A percentile compares a stretch with the other conserved stretches of the same genome.
Conservation (phyloP, 306 rosid species). For the Cucumis melo region DNA sequence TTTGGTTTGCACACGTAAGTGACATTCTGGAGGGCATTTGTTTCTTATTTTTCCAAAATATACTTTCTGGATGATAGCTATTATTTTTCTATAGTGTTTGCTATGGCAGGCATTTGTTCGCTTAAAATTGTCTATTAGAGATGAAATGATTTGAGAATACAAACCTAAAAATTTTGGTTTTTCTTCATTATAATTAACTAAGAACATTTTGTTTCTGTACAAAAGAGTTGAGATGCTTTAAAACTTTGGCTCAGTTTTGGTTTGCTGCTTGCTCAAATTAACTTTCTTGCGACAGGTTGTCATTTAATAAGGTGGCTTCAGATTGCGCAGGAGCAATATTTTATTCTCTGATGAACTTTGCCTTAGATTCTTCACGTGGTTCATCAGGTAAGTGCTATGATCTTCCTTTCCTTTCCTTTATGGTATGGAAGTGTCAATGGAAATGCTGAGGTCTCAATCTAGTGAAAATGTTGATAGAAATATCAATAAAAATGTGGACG, state of each 20-base stretch:
- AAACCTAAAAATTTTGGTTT: not conserved
- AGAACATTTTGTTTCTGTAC: not conserved
- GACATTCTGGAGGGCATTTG: not conserved
- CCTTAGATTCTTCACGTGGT: slow-evolving; percentile 43
- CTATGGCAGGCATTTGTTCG: not conserved
- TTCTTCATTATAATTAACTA: not conserved
- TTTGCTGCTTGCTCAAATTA: not conserved
- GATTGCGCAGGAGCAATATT: slow-evolving; percentile 92
- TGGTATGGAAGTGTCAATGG: not conserved
- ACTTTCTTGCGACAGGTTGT: slow-evolving; percentile 43
- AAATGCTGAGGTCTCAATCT: not conserved
- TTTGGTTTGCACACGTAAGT: not conserved
- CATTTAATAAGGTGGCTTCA: slow-evolving; percentile 61
- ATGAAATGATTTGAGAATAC: not conserved
- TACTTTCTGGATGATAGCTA: not conserved
- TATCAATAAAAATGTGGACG: not conserved
- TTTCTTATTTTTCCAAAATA: not conserved
- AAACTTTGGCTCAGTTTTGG: not conserved
- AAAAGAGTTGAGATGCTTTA: not conserved
- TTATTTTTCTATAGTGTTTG: not conserved
- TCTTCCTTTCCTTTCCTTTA: not conserved
- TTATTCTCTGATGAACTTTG: slow-evolving; percentile 69
- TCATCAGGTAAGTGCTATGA: slow-evolving; percentile 45
- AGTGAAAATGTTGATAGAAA: not conserved
- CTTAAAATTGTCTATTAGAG: not conserved